phyloP scores from a whole-genome alignment of 805 yeast genomes.

The Clavispora phyllophila region DNA sequence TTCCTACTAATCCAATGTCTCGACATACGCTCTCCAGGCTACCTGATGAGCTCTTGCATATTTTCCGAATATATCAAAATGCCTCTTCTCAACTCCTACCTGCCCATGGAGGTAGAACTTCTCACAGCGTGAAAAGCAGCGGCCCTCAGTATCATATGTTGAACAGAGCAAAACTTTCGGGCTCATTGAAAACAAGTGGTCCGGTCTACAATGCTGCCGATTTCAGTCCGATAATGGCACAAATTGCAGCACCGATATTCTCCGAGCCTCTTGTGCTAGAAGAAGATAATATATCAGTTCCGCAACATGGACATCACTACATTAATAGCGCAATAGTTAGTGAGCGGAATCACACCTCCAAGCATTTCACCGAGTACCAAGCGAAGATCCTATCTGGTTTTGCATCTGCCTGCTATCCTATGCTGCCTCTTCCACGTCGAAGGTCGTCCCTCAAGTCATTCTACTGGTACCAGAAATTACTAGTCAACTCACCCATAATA shows the following conservation, averaged over 20 bases:
- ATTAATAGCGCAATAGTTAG: conserved; percentile 6
- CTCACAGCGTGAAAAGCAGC: conserved; percentile 11
- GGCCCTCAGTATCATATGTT: conserved; percentile 17
- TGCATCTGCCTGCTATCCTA: conserved; percentile 24
- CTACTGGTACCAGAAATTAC: conserved; percentile 26
- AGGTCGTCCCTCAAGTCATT: conserved; percentile 15
- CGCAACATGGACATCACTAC: background rate
- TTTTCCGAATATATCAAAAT: conserved; percentile 16
- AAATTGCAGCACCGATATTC: conserved; percentile 18
- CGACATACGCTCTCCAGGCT: conserved; percentile 15
- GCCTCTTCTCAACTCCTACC: conserved; percentile 8
- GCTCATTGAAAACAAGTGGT: conserved; percentile 3
- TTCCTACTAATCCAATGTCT: conserved; percentile 5
- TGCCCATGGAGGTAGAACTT: conserved; percentile 8
- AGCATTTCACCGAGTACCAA: conserved; percentile 18
- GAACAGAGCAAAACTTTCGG: conserved; percentile 17
- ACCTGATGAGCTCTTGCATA: conserved; percentile 17
- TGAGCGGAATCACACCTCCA: conserved; percentile 9
- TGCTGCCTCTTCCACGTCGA: conserved; percentile 8
- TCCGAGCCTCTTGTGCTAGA: conserved; percentile 11
- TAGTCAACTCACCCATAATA: conserved; percentile 25
- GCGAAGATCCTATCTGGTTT: conserved; percentile 23
- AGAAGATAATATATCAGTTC: background rate
- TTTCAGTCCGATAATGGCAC: conserved; percentile 20
- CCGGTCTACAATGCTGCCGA: conserved; percentile 13